A percentile compares a stretch with the other conserved stretches of the same genome.
These are phyloP conservation scores for Orbilia quercus DNA, from an alignment of 2,329 filamentous ascomycete species.

Conservation along the genomic window DNA sequence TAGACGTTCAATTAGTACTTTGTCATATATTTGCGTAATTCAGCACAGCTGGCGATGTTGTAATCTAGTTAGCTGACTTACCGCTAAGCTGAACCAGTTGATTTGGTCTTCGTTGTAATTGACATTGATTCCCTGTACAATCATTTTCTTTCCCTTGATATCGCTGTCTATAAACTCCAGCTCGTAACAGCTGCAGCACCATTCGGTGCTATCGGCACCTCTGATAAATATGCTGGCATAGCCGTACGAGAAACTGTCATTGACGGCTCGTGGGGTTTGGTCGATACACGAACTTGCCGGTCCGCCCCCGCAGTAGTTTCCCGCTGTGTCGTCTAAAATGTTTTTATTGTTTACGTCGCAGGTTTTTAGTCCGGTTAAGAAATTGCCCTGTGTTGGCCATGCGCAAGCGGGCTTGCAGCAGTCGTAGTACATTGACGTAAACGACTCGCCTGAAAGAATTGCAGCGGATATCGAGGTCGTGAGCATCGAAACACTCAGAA, in stretches of 20 bases:
- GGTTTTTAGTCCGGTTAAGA: constrained; percentile 55
- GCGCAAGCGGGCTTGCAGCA: constrained; percentile 78
- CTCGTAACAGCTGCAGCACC: constrained; percentile 76
- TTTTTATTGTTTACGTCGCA: constrained; percentile 53
- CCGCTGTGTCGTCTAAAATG: constrained; percentile 40
- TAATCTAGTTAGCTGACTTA: constrained; percentile 14
- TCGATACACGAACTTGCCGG: constrained; percentile 71
- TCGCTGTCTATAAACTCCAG: constrained; percentile 68
- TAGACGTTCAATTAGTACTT: not conserved
- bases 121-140: constrained; percentile 73
- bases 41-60: not conserved
- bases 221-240: constrained; percentile 72
- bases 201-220: constrained; percentile 69
- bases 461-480: constrained; percentile 4
- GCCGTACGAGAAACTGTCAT: constrained; percentile 71
- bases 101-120: constrained; percentile 52
- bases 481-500: constrained; percentile 25
- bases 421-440: constrained; percentile 65
- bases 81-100: constrained; percentile 51
- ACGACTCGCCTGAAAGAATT: constrained; percentile 41
- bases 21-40: not conserved
- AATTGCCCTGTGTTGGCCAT: constrained; percentile 59
- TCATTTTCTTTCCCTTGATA: constrained; percentile 72
- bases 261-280: constrained; percentile 73
- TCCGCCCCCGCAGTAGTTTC: constrained; percentile 70